A percentile compares a stretch with the other conserved stretches of the same genome.
phyloP scores from a whole-genome alignment of 805 yeast genomes.

The Candida alai region DNA sequence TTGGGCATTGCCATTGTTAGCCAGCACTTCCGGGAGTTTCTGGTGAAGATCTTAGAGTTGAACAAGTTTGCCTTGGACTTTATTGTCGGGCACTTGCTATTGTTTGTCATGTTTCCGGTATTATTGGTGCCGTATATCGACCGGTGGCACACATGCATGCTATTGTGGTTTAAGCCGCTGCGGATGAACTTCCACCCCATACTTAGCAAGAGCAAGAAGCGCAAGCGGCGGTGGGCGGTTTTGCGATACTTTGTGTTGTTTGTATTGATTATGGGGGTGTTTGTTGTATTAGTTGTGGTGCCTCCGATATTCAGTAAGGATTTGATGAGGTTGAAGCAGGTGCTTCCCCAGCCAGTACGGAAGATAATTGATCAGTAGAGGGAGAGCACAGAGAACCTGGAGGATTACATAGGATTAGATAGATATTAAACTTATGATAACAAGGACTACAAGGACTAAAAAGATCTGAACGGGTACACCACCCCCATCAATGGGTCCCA shows the following conservation, averaged over 20 bases:
- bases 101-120: slow-evolving; percentile 37
- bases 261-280: slow-evolving; percentile 34
- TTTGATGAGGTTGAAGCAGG: background rate
- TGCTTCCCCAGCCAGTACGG: background rate
- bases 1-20: slow-evolving; percentile 34
- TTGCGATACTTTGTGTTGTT: slow-evolving; percentile 46
- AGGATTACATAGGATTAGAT: too few relatives aligned
- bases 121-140: slow-evolving; percentile 46
- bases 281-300: slow-evolving; percentile 39
- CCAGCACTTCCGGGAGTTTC: slow-evolving; percentile 45
- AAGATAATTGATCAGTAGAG: background rate
- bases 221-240: slow-evolving; percentile 23
- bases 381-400: slow-evolving; percentile 1
- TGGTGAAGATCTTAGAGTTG: slow-evolving; percentile 44
- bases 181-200: slow-evolving; percentile 35
- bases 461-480: too few relatives aligned
- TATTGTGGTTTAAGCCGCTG: slow-evolving; percentile 47
- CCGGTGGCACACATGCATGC: slow-evolving; percentile 45
- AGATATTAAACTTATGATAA: too few relatives aligned
- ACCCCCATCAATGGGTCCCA: too few relatives aligned
- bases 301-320: slow-evolving; percentile 41
- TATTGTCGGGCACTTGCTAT: slow-evolving; percentile 39
- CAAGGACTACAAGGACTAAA: too few relatives aligned
- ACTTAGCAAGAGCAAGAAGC: slow-evolving; percentile 34
- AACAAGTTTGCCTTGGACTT: slow-evolving; percentile 47